These are phyloP conservation scores for Larix kaempferi DNA, from an alignment of 75 land plant species.

Conservation along the genomic window DNA sequence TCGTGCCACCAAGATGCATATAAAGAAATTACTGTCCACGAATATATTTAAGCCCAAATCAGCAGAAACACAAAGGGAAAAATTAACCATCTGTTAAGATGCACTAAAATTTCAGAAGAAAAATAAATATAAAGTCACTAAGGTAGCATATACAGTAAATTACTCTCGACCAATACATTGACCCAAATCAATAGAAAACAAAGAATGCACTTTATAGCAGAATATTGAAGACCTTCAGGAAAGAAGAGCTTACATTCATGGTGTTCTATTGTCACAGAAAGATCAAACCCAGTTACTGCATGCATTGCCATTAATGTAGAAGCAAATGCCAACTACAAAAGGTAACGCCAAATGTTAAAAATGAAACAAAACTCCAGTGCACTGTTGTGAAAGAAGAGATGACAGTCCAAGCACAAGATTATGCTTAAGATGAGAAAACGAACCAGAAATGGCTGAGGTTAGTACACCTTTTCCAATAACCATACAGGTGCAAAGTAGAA, in stretches of 20 bases:
- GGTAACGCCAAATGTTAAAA: neutral
- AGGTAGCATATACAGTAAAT: too few species aligned
- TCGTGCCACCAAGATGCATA: too few species aligned
- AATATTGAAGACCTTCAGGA: neutral
- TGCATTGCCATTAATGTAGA: neutral
- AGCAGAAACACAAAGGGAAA: too few species aligned
- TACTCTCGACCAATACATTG: too few species aligned
- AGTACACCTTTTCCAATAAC: constrained; percentile 73
- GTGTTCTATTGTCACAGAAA: constrained; percentile 24
- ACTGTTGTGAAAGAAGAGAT: neutral
- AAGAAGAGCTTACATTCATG: constrained; percentile 30
- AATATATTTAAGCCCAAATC: too few species aligned
- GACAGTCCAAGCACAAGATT: neutral
- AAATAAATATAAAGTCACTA: too few species aligned
- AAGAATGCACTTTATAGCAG: neutral
- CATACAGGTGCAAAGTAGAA: constrained; percentile 68
- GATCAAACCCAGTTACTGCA: constrained; percentile 42
- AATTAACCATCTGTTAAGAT: too few species aligned
- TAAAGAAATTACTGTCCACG: too few species aligned
- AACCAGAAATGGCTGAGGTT: constrained; percentile 67
- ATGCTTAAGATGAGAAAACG: neutral
- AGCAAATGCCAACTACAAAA: neutral
- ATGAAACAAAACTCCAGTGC: neutral
- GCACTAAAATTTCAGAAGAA: too few species aligned
- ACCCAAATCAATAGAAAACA: too few species aligned